Evolutionary conservation across 2,329 filamentous ascomycete species (phyloP), one percentile per base, ranked within the genome.

Genomic region (Sporothrix pseudoabietina): DNA sequence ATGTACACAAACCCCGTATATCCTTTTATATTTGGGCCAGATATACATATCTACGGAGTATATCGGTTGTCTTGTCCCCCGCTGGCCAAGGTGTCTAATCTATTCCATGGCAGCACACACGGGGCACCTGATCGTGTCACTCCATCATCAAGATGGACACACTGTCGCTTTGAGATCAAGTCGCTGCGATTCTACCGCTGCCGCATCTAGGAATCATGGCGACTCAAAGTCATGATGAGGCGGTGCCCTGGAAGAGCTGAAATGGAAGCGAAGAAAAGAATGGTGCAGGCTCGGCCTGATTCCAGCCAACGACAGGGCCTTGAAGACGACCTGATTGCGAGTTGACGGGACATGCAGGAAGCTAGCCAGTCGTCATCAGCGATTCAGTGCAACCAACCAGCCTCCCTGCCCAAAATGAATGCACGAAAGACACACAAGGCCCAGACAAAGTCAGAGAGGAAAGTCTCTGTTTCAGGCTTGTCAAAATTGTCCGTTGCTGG

Each of bases 401-500:
- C 44, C 44, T 16, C 44, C 44, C 44, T 19, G 35, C 14, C 44
- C 12, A 49, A 9, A 44, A 9, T 10, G 14, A 19, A 49, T 49
- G 14, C 14, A 49, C 44, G 14, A 16, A 49, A 49, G 14, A 14
- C 41, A 9, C 41, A 44, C 26, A 44, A 44, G 8, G 41, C 41
- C 8, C 9, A 44, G 35, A 44, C 6, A 44, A 14, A 14, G 8
- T 14, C 41, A 44, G 12, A 12, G 2, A 26, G 26, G 26, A 55
- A 55, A 5, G 26, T 6, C 32, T 44, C 22, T 57, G 69, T 59
- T 71, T 44, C 69, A 59, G 54, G 69, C 52, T 52, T 59, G 49
- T 26, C 47, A 19, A 55, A 41, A 26, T 52, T 39, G 55, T 41
- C 59, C 69, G 72, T 74, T 74, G 73, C 73, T 59, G 71, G 73